Percentiles rank a stretch among this genome's conserved stretches.
phyloP scores from a whole-genome alignment of 192 early-diverging fungal genomes.

The Backusella circina region DNA sequence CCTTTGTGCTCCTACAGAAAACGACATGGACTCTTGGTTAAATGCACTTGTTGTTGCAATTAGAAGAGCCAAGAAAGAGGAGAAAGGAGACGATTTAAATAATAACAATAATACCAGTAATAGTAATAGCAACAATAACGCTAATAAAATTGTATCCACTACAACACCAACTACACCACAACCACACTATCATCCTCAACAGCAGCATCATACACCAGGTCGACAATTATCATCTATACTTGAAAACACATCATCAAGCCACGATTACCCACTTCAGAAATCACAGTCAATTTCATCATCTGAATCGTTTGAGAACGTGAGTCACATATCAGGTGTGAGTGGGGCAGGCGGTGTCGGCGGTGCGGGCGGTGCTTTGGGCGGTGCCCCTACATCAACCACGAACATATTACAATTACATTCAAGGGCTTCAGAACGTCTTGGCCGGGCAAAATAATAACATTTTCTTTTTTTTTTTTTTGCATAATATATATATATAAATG shows the following conservation, averaged over 20 bases:
- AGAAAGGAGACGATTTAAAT: background rate
- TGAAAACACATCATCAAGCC: background rate
- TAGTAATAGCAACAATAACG: too few species aligned
- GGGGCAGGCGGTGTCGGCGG: slow-evolving; percentile 36
- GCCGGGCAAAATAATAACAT: slow-evolving; percentile 13
- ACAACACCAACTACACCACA: slow-evolving; percentile 1
- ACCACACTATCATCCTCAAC: background rate
- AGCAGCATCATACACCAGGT: background rate
- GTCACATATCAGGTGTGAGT: slow-evolving; percentile 33
- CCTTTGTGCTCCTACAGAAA: slow-evolving; percentile 41
- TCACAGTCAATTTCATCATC: slow-evolving; percentile 3
- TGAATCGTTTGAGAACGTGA: slow-evolving; percentile 27
- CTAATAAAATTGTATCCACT: background rate
- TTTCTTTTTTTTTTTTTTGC: background rate
- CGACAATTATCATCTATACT: slow-evolving; percentile 7
- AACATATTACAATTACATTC: slow-evolving; percentile 14
- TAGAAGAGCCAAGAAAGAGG: slow-evolving; percentile 32
- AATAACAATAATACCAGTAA: background rate
- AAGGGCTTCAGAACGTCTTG: slow-evolving; percentile 14
- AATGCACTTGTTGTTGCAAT: slow-evolving; percentile 47
- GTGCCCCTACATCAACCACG: slow-evolving; percentile 8
- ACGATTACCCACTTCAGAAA: background rate
- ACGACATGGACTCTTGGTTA: slow-evolving; percentile 47
- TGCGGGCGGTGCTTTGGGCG: slow-evolving; percentile 34
- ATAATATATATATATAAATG: background rate